A percentile compares a stretch with the other conserved stretches of the same genome.
Conservation (phyloP, 257 asterid species). For the Plantago major region DNA sequence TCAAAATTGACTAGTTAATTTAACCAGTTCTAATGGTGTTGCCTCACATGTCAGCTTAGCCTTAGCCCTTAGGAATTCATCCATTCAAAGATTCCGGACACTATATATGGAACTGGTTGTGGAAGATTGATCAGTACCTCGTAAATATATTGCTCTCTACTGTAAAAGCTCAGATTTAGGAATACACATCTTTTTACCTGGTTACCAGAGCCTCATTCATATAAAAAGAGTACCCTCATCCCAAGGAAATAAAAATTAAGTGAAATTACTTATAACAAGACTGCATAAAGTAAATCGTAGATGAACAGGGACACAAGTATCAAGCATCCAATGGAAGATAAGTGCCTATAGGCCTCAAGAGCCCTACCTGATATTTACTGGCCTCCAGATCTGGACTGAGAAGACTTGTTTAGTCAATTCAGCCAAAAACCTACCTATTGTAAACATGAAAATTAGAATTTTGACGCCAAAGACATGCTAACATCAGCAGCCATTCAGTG, state of each 20-base stretch:
- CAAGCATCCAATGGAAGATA: conserved; percentile 6
- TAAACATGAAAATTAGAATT: conserved; percentile 21
- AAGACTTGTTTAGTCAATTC: conserved; percentile 96
- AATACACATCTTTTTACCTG: too few relatives aligned
- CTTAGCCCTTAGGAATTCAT: too few relatives aligned
- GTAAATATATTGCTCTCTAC: too few relatives aligned
- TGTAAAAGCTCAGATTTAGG: too few relatives aligned
- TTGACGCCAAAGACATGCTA: conserved; percentile 17
- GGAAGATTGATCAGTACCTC: too few relatives aligned
- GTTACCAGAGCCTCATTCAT: too few relatives aligned
- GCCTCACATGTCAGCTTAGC: too few relatives aligned
- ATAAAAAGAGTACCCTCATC: too few relatives aligned
- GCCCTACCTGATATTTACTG: conserved; percentile 91
- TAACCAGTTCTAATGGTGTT: too few relatives aligned
- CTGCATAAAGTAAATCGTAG: conserved; percentile 1
- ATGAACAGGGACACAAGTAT: conserved; percentile 10
- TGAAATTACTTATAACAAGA: neutral
- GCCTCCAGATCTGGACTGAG: conserved; percentile 67
- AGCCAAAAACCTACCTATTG: conserved; percentile 89
- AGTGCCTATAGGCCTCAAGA: conserved; percentile 18
- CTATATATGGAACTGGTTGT: too few relatives aligned
- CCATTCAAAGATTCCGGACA: too few relatives aligned
- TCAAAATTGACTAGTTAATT: too few relatives aligned
- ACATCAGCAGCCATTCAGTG: conserved; percentile 10
- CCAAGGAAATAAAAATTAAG: neutral